Evolutionary conservation across 2,329 filamentous ascomycete genomes (phyloP).

Genomic region (Decorospora gaudefroyi): DNA sequence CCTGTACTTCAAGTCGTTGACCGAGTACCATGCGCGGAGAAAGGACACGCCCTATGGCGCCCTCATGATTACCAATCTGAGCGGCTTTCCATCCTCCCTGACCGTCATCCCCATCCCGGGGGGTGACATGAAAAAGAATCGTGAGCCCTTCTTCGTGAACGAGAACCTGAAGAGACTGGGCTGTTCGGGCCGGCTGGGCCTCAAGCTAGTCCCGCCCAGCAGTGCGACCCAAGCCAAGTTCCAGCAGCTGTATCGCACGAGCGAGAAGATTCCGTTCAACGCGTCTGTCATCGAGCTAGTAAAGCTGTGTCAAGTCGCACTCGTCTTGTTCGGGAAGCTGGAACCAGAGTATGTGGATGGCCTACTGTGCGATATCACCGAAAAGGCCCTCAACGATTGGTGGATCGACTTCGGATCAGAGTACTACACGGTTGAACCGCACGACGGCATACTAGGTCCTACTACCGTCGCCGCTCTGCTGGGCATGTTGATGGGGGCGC

Average conservation of each 20-base stretch:
- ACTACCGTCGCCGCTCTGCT: constrained; percentile 87
- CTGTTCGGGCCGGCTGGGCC: constrained; percentile 84
- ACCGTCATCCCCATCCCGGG: constrained; percentile 90
- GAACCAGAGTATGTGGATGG: constrained; percentile 91
- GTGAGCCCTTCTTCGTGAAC: constrained; percentile 87
- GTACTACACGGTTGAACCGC: constrained; percentile 88
- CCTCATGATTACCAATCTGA: constrained; percentile 92
- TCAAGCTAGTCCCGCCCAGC: constrained; percentile 78
- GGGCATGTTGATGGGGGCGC: constrained; percentile 84
- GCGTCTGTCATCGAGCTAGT: constrained; percentile 84
- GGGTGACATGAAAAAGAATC: constrained; percentile 79
- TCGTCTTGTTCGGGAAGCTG: constrained; percentile 85
- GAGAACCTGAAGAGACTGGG: constrained; percentile 90
- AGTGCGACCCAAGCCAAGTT: constrained; percentile 89
- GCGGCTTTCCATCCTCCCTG: constrained; percentile 85
- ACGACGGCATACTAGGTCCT: constrained; percentile 88
- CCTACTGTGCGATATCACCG: constrained; percentile 88
- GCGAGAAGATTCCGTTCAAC: constrained; percentile 77
- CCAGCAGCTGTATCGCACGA: constrained; percentile 84
- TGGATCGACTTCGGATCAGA: constrained; percentile 93
- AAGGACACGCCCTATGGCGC: constrained; percentile 82
- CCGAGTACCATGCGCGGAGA: constrained; percentile 80
- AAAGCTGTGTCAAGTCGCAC: constrained; percentile 85
- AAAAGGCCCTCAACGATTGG: constrained; percentile 89
- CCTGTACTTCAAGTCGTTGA: constrained; percentile 83